These are phyloP conservation scores for Lichtheimia hyalospora DNA, from an alignment of 371 early-diverging fungal species.

Conservation along the genomic window DNA sequence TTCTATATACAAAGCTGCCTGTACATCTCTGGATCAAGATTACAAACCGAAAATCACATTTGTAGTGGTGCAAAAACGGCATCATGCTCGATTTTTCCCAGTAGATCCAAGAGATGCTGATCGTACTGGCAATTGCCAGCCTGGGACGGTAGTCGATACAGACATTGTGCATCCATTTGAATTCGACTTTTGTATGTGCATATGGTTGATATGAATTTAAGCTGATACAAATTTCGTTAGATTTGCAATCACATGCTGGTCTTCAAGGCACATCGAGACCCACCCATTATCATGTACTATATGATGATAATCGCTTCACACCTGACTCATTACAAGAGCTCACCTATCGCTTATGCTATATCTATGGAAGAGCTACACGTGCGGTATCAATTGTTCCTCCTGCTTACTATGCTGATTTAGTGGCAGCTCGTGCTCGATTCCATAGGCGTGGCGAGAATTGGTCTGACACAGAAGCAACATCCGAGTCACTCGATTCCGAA, in stretches of 20 bases:
- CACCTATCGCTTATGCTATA: conserved; percentile 86
- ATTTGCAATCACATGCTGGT: conserved; percentile 87
- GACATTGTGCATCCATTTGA: conserved; percentile 81
- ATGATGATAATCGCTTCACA: conserved; percentile 84
- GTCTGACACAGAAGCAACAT: conserved; percentile 47
- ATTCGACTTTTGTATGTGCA: conserved; percentile 78
- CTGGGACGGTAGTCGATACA: conserved; percentile 94
- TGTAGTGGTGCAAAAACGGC: conserved; percentile 95
- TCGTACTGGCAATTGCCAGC: conserved; percentile 52
- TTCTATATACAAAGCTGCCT: conserved; percentile 51
- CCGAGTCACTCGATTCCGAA: conserved; percentile 40
- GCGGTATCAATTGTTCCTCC: conserved; percentile 83
- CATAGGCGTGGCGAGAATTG: conserved; percentile 64
- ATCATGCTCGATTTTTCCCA: conserved; percentile 95
- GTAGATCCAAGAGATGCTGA: conserved; percentile 57
- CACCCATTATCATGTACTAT: conserved; percentile 84
- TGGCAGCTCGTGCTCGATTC: conserved; percentile 82
- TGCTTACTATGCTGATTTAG: conserved; percentile 90
- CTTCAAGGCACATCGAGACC: conserved; percentile 92
- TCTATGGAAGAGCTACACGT: conserved; percentile 85
- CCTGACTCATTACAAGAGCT: conserved; percentile 79
- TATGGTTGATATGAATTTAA: no score
- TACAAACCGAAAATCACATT: conserved; percentile 91
- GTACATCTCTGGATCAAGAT: conserved; percentile 56
- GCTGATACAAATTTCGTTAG: neutral